Base-by-base conservation (phyloP, 306 rosid species). In the Albizia julibrissin region DNA sequence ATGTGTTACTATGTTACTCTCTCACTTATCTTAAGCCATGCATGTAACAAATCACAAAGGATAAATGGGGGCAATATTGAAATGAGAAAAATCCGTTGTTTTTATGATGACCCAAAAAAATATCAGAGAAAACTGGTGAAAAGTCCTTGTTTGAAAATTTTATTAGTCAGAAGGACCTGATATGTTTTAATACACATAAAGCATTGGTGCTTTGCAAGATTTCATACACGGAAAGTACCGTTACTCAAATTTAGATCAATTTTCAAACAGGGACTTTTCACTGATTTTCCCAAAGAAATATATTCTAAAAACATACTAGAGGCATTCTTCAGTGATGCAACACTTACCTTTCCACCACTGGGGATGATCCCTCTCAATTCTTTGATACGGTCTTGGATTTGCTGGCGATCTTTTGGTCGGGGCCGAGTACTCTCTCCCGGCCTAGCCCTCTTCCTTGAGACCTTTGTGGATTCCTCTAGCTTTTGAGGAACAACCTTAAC, bases 321-420 rank as follows among this genome's bases (percentile, higher is more conserved):
- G 24, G 24, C 24, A 52, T 18, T 18, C 59, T 52, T 50, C 14
- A 33, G 44, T 16, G 22, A 33, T 33, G 24, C 50, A 39, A 76
- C 42, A 69, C 47, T 83, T 87, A 92, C 99, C 98, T 95, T 93
- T 86, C 89, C 90, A 50, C 92, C 92, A 26, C 82, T 83, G 44
- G 99, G 98, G 83, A 95, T 88, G 90, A 93, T 89, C 80, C 91
- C 91, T 83, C 93, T 89, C 88, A 95, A 83, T 87, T 93, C 97
- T 88, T 92, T 89, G 65, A 95, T 79, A 21, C 96, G 90, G 76
- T 95, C 99, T 87, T 95, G 99, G 86, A 95, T 93, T 86, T 87
- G 94, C 82, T 95, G 99, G n/a, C 99, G 93, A 85, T 95, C 99
- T 85, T 95, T 95, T 0, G 99, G 99, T 79, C 98, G 84, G 3